Evolutionary conservation across 2,329 filamentous ascomycete genomes (phyloP).

Genomic region (Penicillium capsulatum): DNA sequence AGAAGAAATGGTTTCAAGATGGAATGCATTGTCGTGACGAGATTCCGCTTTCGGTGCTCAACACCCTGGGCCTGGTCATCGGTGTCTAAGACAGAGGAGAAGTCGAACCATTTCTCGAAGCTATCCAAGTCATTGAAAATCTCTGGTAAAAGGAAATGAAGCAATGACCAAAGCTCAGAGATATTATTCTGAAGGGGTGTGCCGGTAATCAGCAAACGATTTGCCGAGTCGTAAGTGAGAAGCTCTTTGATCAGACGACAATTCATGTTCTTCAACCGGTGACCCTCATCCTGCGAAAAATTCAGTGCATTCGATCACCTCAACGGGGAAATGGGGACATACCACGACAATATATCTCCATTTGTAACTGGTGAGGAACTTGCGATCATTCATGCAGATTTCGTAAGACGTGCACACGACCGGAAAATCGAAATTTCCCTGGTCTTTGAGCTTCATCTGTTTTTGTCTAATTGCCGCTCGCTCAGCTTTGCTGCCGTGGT

Average conservation of each 20-base stretch:
- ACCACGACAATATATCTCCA: slow-evolving; percentile 98
- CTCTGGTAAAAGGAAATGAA: slow-evolving; percentile 87
- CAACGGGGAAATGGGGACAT: slow-evolving; percentile 15
- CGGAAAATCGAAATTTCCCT: slow-evolving; percentile 70
- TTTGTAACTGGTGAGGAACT: slow-evolving; percentile 73
- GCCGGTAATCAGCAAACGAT: slow-evolving; percentile 86
- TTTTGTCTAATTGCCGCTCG: slow-evolving; percentile 70
- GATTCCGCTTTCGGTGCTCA: slow-evolving; percentile 69
- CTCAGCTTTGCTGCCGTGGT: slow-evolving; percentile 78
- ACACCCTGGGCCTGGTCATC: slow-evolving; percentile 72
- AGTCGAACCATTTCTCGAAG: slow-evolving; percentile 96
- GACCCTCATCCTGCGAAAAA: slow-evolving; percentile 71
- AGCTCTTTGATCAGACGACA: slow-evolving; percentile 86
- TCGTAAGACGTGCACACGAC: slow-evolving; percentile 95
- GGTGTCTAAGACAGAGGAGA: slow-evolving; percentile 83
- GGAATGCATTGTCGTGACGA: slow-evolving; percentile 84
- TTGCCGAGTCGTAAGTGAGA: slow-evolving; percentile 82
- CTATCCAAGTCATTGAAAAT: slow-evolving; percentile 92
- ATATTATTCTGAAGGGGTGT: slow-evolving; percentile 95
- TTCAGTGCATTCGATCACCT: slow-evolving; percentile 12
- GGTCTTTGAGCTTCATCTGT: slow-evolving; percentile 62
- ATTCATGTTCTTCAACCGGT: slow-evolving; percentile 95
- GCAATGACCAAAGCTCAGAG: slow-evolving; percentile 86
- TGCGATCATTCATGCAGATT: slow-evolving; percentile 86
- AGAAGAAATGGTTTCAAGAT: slow-evolving; percentile 89